A percentile compares a stretch with the other conserved stretches of the same genome.
These are phyloP conservation scores for Diaporthe nobilis DNA, from an alignment of 2,329 filamentous ascomycete genomes.

Conservation along the genomic window DNA sequence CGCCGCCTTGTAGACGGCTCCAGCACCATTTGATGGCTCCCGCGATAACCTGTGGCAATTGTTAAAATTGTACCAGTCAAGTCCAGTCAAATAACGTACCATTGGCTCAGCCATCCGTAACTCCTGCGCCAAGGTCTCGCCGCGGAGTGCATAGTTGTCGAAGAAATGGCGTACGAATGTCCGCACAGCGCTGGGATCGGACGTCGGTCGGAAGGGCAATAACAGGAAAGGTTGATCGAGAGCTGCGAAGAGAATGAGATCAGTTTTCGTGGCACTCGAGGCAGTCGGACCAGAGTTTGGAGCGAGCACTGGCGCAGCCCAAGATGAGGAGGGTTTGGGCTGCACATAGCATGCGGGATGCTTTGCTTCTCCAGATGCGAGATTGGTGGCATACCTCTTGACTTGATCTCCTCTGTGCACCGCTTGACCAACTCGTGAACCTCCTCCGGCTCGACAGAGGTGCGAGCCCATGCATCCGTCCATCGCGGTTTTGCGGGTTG, in stretches of 20 bases:
- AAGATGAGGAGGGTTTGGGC: constrained; percentile 31
- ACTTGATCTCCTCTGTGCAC: constrained; percentile 93
- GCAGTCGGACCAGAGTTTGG: constrained; percentile 17
- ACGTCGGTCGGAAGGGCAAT: constrained; percentile 92
- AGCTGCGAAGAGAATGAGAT: constrained; percentile 62
- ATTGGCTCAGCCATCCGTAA: constrained; percentile 93
- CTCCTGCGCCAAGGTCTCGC: constrained; percentile 84
- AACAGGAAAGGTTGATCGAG: constrained; percentile 94
- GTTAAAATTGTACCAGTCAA: constrained; percentile 46
- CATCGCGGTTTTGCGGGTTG: constrained; percentile 80
- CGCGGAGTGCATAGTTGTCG: constrained; percentile 75
- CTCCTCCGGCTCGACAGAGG: constrained; percentile 87
- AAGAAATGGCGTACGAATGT: constrained; percentile 96
- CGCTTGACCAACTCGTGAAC: constrained; percentile 87
- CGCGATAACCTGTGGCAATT: constrained; percentile 79
- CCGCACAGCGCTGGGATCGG: constrained; percentile 91
- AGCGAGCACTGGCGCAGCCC: constrained; percentile 40
- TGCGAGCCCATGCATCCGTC: constrained; percentile 90
- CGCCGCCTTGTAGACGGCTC: constrained; percentile 89
- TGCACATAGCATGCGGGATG: constrained; percentile 41
- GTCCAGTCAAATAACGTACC: constrained; percentile 66
- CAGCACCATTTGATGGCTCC: constrained; percentile 99
- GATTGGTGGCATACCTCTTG: constrained; percentile 78
- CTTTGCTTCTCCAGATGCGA: not conserved
- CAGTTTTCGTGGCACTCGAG: constrained; percentile 41